A percentile compares a stretch with the other conserved stretches of the same genome.
phyloP scores from a whole-genome alignment of 2,329 filamentous ascomycete genomes.

The Aspergillus sojae region DNA sequence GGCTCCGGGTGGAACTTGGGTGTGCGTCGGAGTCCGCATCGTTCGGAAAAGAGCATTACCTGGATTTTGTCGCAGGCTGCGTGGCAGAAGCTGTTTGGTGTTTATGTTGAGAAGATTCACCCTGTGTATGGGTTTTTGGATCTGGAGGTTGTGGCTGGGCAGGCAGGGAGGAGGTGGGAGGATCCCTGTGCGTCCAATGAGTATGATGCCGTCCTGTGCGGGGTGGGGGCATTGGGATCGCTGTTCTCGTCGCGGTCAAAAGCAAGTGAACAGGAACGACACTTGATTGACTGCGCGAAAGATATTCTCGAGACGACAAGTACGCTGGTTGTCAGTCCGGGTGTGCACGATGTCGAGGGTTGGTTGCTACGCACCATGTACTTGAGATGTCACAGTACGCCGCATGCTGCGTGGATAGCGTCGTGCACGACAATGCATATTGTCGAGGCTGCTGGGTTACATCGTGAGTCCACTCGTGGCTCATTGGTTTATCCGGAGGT shows the following conservation, averaged over 20 bases:
- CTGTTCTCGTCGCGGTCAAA: constrained; percentile 9
- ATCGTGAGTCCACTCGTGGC: constrained; percentile 7
- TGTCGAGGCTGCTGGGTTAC: constrained; percentile 47
- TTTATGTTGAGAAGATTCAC: constrained; percentile 10
- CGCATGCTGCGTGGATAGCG: constrained; percentile 57
- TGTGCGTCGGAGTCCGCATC: not conserved
- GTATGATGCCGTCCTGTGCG: constrained; percentile 12
- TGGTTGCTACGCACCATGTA: not conserved
- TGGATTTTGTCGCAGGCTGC: constrained; percentile 4
- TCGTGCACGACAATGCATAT: constrained; percentile 58
- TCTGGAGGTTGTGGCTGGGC: constrained; percentile 1
- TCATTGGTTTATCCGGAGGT: not conserved
- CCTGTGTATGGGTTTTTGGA: constrained; percentile 20
- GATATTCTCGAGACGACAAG: not conserved
- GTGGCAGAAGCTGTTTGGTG: not conserved
- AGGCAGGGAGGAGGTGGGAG: constrained; percentile 1
- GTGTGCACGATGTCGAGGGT: not conserved
- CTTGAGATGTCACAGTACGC: constrained; percentile 46
- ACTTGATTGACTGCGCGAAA: not conserved
- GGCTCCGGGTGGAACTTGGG: constrained; percentile 11
- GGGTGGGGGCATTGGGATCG: constrained; percentile 20
- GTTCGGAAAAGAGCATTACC: constrained; percentile 1
- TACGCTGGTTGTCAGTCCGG: not conserved
- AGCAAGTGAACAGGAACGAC: not conserved
- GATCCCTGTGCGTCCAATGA: constrained; percentile 3